phyloP scores from a whole-genome alignment of 2,329 filamentous ascomycete species.

The Sclerotinia nivalis region DNA sequence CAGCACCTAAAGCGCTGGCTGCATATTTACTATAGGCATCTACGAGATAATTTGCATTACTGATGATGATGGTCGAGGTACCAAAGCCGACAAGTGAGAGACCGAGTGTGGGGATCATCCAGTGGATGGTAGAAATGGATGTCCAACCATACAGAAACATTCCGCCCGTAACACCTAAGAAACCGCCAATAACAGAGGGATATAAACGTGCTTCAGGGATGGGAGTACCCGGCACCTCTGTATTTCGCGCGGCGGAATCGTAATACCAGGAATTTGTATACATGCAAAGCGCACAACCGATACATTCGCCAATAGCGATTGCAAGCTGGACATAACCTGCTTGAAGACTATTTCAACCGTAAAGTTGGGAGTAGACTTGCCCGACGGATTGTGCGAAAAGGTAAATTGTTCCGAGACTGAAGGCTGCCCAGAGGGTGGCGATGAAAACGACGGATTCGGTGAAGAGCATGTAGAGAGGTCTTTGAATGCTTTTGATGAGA shows the following conservation, averaged over 20 bases:
- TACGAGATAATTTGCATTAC: slow-evolving; percentile 51
- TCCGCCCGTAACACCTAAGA: slow-evolving; percentile 42
- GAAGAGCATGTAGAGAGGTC: neutral
- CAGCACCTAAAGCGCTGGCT: slow-evolving; percentile 50
- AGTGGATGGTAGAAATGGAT: slow-evolving; percentile 70
- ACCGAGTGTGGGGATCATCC: slow-evolving; percentile 71
- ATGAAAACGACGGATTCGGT: neutral
- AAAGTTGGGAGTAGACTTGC: slow-evolving; percentile 31
- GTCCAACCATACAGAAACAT: slow-evolving; percentile 51
- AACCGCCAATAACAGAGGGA: slow-evolving; percentile 46
- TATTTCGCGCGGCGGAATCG: slow-evolving; percentile 44
- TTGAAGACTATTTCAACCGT: slow-evolving; percentile 25
- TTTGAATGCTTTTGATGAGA: neutral
- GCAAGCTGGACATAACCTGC: slow-evolving; percentile 27
- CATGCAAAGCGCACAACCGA: slow-evolving; percentile 29
- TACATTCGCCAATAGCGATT: slow-evolving; percentile 21
- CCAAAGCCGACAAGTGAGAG: slow-evolving; percentile 58
- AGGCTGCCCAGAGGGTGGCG: neutral
- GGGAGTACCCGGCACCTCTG: slow-evolving; percentile 41
- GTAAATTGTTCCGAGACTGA: slow-evolving; percentile 32
- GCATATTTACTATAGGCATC: slow-evolving; percentile 53
- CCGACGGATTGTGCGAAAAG: slow-evolving; percentile 36
- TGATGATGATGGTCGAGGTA: slow-evolving; percentile 49
- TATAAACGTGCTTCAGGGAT: slow-evolving; percentile 50
- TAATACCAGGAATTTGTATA: slow-evolving; percentile 44